phyloP scores from a whole-genome alignment of 805 yeast species.

The Candida dajiaensis region DNA sequence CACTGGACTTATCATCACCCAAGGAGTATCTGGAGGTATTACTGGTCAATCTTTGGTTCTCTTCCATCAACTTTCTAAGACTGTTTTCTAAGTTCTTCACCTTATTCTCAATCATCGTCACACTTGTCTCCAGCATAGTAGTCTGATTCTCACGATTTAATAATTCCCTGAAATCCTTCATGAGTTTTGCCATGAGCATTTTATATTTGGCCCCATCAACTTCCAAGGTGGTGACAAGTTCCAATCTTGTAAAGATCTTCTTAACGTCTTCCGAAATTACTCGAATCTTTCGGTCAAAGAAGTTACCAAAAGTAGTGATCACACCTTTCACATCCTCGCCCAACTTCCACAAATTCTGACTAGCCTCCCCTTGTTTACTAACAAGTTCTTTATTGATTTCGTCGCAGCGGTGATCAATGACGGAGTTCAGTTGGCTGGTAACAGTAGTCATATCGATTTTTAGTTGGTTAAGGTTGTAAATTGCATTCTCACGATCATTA shows the following conservation, averaged over 20 bases:
- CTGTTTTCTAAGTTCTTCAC: not conserved
- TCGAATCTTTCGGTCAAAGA: not conserved
- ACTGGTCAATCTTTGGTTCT: not conserved
- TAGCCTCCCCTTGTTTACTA: not conserved
- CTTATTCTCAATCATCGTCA: not conserved
- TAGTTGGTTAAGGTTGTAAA: not conserved
- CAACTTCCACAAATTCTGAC: not conserved
- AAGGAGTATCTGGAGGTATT: not conserved
- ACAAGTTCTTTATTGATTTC: not conserved
- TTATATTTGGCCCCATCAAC: not conserved
- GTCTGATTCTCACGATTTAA: not conserved
- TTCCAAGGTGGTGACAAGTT: not conserved
- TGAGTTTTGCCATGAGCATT: not conserved
- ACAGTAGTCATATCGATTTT: not conserved
- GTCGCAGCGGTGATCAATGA: not conserved
- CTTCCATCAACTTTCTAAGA: not conserved
- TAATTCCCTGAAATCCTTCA: not conserved
- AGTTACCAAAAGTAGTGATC: not conserved
- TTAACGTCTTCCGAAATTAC: not conserved
- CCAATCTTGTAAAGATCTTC: not conserved
- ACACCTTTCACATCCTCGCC: not conserved
- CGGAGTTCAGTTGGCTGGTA: not conserved
- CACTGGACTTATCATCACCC: not conserved
- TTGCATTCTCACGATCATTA: not conserved
- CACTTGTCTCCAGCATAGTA: not conserved